A percentile compares a stretch with the other conserved stretches of the same genome.
These are phyloP conservation scores for Imleria badia DNA, from an alignment of 768 basidiomycete species.

Conservation along the genomic window DNA sequence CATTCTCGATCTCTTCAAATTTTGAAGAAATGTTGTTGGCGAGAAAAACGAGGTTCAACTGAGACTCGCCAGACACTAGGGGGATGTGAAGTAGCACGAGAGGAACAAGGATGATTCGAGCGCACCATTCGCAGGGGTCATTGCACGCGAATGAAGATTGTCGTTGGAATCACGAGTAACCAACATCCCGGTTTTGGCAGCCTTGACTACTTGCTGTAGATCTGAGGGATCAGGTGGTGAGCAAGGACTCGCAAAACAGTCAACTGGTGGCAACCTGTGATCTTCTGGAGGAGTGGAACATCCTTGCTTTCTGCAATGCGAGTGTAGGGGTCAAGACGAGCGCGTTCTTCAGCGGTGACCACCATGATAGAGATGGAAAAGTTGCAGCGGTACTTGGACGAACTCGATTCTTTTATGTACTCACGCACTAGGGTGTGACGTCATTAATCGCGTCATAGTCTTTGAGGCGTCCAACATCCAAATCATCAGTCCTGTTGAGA, in stretches of 20 bases:
- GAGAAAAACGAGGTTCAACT: constrained; percentile 63
- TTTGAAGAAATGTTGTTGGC: constrained; percentile 74
- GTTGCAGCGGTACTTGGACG: background rate
- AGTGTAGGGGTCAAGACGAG: constrained; percentile 71
- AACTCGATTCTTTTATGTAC: constrained; percentile 8
- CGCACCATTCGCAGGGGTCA: constrained; percentile 72
- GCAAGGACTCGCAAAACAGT: background rate
- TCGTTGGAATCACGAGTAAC: constrained; percentile 70
- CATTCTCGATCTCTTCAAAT: constrained; percentile 73
- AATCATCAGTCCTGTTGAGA: too few species aligned
- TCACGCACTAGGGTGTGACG: constrained; percentile 12
- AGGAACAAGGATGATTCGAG: background rate
- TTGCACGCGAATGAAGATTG: constrained; percentile 74
- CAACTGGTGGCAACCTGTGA: constrained; percentile 42
- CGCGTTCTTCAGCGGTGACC: constrained; percentile 24
- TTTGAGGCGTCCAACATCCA: too few species aligned
- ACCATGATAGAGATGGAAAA: constrained; percentile 15
- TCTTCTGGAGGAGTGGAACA: constrained; percentile 62
- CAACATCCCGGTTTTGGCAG: constrained; percentile 70
- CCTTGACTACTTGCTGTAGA: constrained; percentile 62
- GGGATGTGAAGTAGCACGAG: background rate
- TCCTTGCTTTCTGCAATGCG: constrained; percentile 58
- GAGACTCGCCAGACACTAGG: constrained; percentile 44
- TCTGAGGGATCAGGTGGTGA: constrained; percentile 34
- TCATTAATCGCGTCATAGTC: constrained; percentile 9